Conservation (phyloP, 306 rosid genomes). For the Cucumis melo region DNA sequence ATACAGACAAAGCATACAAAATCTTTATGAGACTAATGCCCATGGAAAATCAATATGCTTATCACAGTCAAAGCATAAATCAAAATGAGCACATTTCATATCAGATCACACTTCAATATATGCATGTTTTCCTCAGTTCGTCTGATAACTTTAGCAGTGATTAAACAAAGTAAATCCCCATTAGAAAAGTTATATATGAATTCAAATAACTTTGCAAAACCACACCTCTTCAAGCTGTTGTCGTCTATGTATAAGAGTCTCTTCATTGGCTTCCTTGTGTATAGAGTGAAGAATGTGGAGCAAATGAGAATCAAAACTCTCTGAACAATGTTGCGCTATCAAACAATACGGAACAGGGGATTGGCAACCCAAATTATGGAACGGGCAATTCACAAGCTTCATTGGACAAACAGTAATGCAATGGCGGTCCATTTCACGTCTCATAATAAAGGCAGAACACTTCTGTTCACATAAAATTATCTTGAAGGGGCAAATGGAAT, state of each 20-base stretch:
- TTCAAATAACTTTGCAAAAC: background rate
- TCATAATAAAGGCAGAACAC: slow-evolving; percentile 45
- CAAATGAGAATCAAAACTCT: slow-evolving; percentile 41
- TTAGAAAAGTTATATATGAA: background rate
- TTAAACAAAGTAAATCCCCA: background rate
- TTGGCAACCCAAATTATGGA: slow-evolving; percentile 58
- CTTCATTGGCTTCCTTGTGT: slow-evolving; percentile 42
- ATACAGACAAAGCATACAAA: background rate
- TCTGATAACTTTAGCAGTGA: background rate
- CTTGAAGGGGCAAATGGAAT: slow-evolving; percentile 63
- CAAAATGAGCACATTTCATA: background rate
- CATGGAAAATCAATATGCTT: no score
- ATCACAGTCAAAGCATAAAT: no score
- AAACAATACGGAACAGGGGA: slow-evolving; percentile 37
- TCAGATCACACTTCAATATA: background rate
- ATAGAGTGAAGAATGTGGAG: slow-evolving; percentile 33
- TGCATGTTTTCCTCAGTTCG: background rate
- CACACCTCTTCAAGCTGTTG: slow-evolving; percentile 55
- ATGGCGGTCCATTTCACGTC: slow-evolving; percentile 87
- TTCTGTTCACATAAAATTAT: slow-evolving; percentile 68
- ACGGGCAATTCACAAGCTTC: slow-evolving; percentile 82
- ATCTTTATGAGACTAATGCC: background rate
- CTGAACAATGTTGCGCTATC: slow-evolving; percentile 41
- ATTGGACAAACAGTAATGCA: slow-evolving; percentile 75
- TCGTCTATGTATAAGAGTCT: slow-evolving; percentile 33